Conservation (phyloP, 129 eudicot genomes). For the Calendula officinalis region DNA sequence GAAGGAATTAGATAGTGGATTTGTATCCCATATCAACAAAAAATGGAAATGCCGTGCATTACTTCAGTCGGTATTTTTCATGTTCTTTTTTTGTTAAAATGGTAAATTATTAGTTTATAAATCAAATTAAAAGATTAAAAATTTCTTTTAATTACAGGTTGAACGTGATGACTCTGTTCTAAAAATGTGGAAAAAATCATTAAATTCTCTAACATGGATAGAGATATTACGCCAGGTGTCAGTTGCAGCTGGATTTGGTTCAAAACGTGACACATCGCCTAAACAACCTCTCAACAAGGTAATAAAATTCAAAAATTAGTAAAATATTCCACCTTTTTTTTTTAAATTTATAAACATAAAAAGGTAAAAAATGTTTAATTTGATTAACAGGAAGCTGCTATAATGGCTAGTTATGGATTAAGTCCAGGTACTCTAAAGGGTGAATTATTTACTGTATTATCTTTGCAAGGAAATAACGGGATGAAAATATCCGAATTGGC, state of each 20-base stretch:
- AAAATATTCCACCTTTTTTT: constrained; percentile 2
- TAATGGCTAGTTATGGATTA: constrained; percentile 73
- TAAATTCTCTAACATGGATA: constrained; percentile 85
- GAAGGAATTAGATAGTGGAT: constrained; percentile 52
- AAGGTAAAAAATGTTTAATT: not conserved
- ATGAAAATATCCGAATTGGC: constrained; percentile 73
- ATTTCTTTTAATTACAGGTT: constrained; percentile 48
- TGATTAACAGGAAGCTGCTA: constrained; percentile 56
- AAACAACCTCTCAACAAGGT: constrained; percentile 60
- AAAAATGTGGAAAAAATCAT: constrained; percentile 64
- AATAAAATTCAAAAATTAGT: constrained; percentile 8
- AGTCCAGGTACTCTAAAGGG: constrained; percentile 80
- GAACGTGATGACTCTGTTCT: constrained; percentile 42
- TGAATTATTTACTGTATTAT: constrained; percentile 66
- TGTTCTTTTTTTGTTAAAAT: not conserved
- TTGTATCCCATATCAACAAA: constrained; percentile 49
- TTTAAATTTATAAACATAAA: not conserved
- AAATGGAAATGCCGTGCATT: constrained; percentile 65
- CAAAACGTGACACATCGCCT: constrained; percentile 41
- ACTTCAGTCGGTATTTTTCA: constrained; percentile 63
- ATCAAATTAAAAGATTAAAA: not conserved
- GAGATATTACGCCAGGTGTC: constrained; percentile 84
- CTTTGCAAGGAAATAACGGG: constrained; percentile 64
- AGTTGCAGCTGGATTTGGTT: constrained; percentile 92
- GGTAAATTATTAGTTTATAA: not conserved